Evolutionary conservation across 2,329 filamentous ascomycete genomes (phyloP).

Genomic region (Pleomassaria siparia): DNA sequence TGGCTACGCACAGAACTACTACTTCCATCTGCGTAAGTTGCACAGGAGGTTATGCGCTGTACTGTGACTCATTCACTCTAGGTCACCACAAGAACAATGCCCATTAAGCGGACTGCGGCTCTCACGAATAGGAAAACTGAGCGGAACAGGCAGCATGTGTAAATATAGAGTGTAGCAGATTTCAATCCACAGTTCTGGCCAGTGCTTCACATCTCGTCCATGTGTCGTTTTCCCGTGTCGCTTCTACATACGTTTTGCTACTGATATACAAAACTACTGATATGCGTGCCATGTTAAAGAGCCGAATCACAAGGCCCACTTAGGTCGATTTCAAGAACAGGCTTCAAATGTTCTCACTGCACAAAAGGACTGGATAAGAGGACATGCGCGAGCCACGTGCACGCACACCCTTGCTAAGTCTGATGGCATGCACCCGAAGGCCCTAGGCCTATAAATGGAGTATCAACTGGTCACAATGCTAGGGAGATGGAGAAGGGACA

Average conservation of each 20-base stretch:
- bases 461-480: background rate
- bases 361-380: background rate
- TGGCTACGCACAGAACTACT: conserved; percentile 98
- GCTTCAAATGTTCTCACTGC: no score
- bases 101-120: conserved; percentile 63
- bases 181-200: conserved; percentile 32
- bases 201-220: conserved; percentile 12
- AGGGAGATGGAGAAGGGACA: background rate
- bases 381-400: no score
- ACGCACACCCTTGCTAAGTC: background rate
- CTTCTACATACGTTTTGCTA: background rate
- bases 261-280: no score
- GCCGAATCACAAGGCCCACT: no score
- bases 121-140: conserved; percentile 6
- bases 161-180: conserved; percentile 44
- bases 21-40: conserved; percentile 96
- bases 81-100: conserved; percentile 99
- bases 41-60: conserved; percentile 8
- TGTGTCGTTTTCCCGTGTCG: background rate
- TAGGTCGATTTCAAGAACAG: no score
- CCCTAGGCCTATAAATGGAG: no score
- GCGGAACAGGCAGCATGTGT: conserved; percentile 31
- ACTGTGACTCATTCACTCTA: conserved; percentile 45
- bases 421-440: background rate
- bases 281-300: no score